Base-by-base conservation (phyloP, 208 protist species). In the Crithidia sp. region DNA sequence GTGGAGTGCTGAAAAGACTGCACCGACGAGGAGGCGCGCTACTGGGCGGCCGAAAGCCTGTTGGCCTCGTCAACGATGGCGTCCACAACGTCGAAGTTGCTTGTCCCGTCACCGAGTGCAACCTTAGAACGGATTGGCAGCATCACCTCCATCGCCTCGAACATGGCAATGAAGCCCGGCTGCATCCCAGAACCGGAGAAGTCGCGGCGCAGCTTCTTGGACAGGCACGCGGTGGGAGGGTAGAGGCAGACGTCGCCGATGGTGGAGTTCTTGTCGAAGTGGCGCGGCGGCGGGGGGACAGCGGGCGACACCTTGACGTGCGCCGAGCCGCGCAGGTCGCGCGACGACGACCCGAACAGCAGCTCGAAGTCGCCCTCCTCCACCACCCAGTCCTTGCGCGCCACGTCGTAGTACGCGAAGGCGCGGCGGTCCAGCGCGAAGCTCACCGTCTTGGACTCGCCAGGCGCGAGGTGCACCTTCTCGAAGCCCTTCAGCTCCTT, bases 121-220 rank as follows among this genome's bases (percentile, higher is more conserved):
- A 62, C 57, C 36, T 62, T 62, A n/a, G 57, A 62, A 17, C 57
- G 57, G 28, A 45, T 45, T 6, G 57, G 57, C 7, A 62, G 40
- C 57, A 62, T 62, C 12, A 7, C 17, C 57, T 62, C 57, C 57
- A 62, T 62, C 57, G 19, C 37, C 57, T 45, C 17, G 57, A 62
- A 62, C 57, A 62, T 62, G 57, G n/a, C 17, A 41, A 47, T 40
- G 57, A 62, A 62, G 28, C 12, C 5, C 17, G 57, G 19, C 37
- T 62, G 28, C 57, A 62, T 62, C 28, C 14, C 14, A 8, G 52
- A 56, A 0, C 57, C 57, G 13, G 57, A 41, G 28, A 62, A 45
- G 28, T 62, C 57, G 40, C 57, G 57, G 57, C 28, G 37, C 57
- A 62, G 57, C 57, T 62, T 62, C 28, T 28, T 28, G 28, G 28